Conservation (phyloP, 441 rosid species). For the Gossypium gossypioides region DNA sequence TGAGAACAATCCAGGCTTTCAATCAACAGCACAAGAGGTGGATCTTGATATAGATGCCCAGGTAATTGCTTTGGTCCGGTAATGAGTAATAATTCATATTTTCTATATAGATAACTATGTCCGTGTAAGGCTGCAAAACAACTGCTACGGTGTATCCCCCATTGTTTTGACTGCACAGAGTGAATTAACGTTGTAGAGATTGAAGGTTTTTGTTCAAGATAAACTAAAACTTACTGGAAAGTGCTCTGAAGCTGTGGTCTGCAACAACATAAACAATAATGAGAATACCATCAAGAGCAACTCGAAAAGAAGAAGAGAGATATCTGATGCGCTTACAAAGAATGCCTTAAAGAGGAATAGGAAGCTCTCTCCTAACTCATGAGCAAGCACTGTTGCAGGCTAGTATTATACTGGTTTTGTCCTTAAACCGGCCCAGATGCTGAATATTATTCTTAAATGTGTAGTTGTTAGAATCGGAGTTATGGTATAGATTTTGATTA, state of each 20-base stretch:
- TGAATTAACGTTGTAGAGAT: constrained; percentile 78
- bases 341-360: constrained; percentile 42
- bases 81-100: background rate
- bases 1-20: constrained; percentile 67
- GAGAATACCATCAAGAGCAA: constrained; percentile 30
- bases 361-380: constrained; percentile 23
- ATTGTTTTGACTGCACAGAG: constrained; percentile 30
- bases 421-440: background rate
- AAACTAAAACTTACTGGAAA: constrained; percentile 53
- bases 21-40: constrained; percentile 63
- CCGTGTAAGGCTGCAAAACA: background rate
- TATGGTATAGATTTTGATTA: background rate
- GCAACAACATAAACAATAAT: constrained; percentile 29
- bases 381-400: background rate
- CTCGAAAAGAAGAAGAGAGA: constrained; percentile 54
- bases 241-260: constrained; percentile 36
- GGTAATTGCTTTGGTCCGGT: constrained; percentile 28
- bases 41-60: constrained; percentile 82
- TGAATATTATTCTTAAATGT: background rate
- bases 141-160: background rate
- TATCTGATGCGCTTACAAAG: constrained; percentile 39
- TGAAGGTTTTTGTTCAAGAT: constrained; percentile 75
- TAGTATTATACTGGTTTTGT: background rate
- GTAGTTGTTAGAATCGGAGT: background rate
- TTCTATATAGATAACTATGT: background rate